phyloP scores from a whole-genome alignment of 2,329 filamentous ascomycete species.

The Ophiosphaerella herpotricha region DNA sequence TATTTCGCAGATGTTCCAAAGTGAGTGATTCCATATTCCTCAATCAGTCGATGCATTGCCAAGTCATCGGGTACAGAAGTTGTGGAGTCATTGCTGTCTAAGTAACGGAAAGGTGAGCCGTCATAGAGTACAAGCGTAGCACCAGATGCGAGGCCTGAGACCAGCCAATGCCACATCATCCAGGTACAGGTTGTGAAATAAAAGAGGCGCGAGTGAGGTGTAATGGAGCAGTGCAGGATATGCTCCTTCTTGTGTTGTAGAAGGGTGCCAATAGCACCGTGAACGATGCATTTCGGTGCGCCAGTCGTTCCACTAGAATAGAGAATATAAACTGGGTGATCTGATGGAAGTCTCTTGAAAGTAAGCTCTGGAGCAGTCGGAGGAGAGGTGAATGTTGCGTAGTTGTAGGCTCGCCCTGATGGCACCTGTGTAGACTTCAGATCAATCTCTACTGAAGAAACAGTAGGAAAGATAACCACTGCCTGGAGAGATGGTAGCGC shows the following conservation, averaged over 20 bases:
- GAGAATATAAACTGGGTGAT: conserved; percentile 90
- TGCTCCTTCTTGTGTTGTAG: conserved; percentile 98
- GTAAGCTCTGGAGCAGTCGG: conserved; percentile 27
- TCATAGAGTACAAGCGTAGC: conserved; percentile 87
- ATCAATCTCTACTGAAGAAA: conserved; percentile 49
- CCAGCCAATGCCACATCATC: conserved; percentile 99
- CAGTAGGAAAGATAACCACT: conserved; percentile 75
- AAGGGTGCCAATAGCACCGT: conserved; percentile 86
- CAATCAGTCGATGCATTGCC: conserved; percentile 80
- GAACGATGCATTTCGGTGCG: conserved; percentile 89
- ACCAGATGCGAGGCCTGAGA: conserved; percentile 82
- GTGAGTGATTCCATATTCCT: conserved; percentile 81
- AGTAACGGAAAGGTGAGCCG: conserved; percentile 78
- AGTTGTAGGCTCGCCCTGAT: conserved; percentile 43
- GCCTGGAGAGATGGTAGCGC: conserved; percentile 69
- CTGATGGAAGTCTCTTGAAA: conserved; percentile 80
- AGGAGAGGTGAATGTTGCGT: conserved; percentile 50
- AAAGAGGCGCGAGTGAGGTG: conserved; percentile 73
- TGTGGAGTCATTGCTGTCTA: conserved; percentile 47
- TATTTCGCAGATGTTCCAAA: conserved; percentile 97
- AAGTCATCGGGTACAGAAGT: conserved; percentile 69
- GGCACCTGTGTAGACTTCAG: conserved; percentile 47
- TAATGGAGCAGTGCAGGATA: conserved; percentile 81
- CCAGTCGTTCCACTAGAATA: conserved; percentile 92
- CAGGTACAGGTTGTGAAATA: conserved; percentile 95